A percentile compares a stretch with the other conserved stretches of the same genome.
Evolutionary conservation across 1,139 yeast species (phyloP).

Genomic region (Candida anutae): DNA sequence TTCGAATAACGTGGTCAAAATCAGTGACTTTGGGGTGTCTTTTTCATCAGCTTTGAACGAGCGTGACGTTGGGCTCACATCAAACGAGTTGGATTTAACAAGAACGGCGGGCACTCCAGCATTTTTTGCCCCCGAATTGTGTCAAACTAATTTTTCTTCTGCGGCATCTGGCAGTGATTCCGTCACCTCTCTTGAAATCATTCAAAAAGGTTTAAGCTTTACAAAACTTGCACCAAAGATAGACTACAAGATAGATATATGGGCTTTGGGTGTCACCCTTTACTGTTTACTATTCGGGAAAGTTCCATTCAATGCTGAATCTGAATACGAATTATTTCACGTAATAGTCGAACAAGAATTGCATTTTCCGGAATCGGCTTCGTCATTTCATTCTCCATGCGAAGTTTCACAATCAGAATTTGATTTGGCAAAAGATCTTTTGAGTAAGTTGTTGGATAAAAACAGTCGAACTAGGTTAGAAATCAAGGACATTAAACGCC

Average conservation of each 20-base stretch:
- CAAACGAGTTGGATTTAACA: slow-evolving; percentile 73
- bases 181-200: slow-evolving; percentile 3
- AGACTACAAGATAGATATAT: slow-evolving; percentile 77
- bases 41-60: slow-evolving; percentile 62
- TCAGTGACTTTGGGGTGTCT: slow-evolving; percentile 95
- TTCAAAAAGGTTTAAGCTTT: slow-evolving; percentile 13
- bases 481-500: slow-evolving; percentile 66
- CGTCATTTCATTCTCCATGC: slow-evolving; percentile 30
- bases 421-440: slow-evolving; percentile 57
- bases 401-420: slow-evolving; percentile 42
- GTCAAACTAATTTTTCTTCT: slow-evolving; percentile 37
- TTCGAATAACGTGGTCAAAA: slow-evolving; percentile 70
- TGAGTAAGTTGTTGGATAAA: slow-evolving; percentile 58
- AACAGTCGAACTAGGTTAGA: slow-evolving; percentile 64
- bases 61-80: slow-evolving; percentile 33
- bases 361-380: slow-evolving; percentile 48
- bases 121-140: slow-evolving; percentile 71
- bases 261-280: slow-evolving; percentile 95
- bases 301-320: slow-evolving; percentile 85
- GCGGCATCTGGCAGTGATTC: background rate
- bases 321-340: slow-evolving; percentile 78
- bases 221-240: slow-evolving; percentile 37
- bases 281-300: slow-evolving; percentile 84
- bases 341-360: slow-evolving; percentile 65
- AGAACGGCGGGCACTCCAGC: slow-evolving; percentile 92